These are phyloP conservation scores for Pterocarpus santalinus DNA, from an alignment of 306 rosid species.

Conservation along the genomic window DNA sequence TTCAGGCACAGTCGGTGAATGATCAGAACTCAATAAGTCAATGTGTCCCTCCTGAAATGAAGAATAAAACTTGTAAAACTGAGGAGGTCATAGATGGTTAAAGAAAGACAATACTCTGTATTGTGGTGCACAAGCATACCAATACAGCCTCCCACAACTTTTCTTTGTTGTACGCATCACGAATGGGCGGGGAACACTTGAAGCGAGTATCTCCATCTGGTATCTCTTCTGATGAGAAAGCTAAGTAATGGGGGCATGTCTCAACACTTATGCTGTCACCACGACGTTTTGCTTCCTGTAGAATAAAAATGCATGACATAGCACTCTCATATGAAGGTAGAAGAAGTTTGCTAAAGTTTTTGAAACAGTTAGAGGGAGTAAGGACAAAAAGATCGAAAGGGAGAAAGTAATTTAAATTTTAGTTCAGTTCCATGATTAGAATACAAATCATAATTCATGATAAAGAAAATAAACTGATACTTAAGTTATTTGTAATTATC, in stretches of 20 bases:
- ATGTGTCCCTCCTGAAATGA: conserved; percentile 79
- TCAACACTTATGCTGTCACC: conserved; percentile 92
- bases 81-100: conserved; percentile 6
- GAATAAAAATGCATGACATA: conserved; percentile 31
- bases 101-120: conserved; percentile 4
- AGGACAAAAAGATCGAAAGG: background rate
- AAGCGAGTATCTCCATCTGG: conserved; percentile 83
- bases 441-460: no score
- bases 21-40: conserved; percentile 88
- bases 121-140: conserved; percentile 53
- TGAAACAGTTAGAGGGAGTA: background rate
- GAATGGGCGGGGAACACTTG: conserved; percentile 96
- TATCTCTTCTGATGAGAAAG: conserved; percentile 87
- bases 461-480: no score
- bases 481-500: no score
- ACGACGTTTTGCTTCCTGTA: conserved; percentile 77
- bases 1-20: conserved; percentile 87
- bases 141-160: conserved; percentile 83
- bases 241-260: conserved; percentile 91
- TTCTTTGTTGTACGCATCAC: conserved; percentile 77
- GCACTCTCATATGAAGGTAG: conserved; percentile 30
- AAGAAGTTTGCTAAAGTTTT: conserved; percentile 28
- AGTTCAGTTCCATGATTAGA: no score
- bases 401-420: background rate
- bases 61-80: conserved; percentile 15